Evolutionary conservation across 2,329 filamentous ascomycete genomes (phyloP).

Genomic region (Phaeosphaeria sp.): DNA sequence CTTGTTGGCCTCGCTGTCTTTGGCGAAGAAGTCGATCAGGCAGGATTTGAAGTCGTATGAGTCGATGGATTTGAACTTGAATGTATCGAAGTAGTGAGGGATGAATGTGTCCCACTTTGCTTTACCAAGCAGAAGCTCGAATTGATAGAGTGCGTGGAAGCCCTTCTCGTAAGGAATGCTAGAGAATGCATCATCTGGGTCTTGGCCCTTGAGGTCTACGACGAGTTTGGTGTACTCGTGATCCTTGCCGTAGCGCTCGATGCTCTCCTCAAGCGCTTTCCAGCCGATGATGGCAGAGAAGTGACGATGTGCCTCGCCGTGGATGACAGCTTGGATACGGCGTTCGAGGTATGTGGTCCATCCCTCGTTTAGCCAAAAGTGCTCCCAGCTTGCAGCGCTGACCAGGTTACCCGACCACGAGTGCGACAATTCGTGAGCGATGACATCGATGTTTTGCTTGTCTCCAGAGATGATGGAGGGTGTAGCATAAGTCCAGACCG

Average conservation of each 20-base stretch:
- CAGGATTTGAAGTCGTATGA: slow-evolving; percentile 94
- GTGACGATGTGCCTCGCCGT: slow-evolving; percentile 85
- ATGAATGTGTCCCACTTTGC: slow-evolving; percentile 95
- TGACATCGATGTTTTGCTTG: slow-evolving; percentile 89
- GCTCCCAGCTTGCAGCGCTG: slow-evolving; percentile 80
- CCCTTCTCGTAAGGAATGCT: slow-evolving; percentile 95
- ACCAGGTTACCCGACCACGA: slow-evolving; percentile 91
- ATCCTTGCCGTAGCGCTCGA: slow-evolving; percentile 78
- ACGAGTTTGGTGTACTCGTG: slow-evolving; percentile 95
- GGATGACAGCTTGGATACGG: slow-evolving; percentile 76
- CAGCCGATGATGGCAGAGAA: slow-evolving; percentile 97
- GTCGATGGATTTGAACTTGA: slow-evolving; percentile 85
- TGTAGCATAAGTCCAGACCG: slow-evolving; percentile 93
- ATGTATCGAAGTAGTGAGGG: slow-evolving; percentile 89
- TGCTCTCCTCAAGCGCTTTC: slow-evolving; percentile 84
- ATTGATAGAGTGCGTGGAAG: slow-evolving; percentile 89
- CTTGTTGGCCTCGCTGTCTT: slow-evolving; percentile 66
- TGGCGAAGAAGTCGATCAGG: slow-evolving; percentile 82
- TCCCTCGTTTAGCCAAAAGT: slow-evolving; percentile 76
- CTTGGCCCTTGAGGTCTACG: slow-evolving; percentile 84
- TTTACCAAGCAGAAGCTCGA: slow-evolving; percentile 84
- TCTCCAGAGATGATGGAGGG: slow-evolving; percentile 89
- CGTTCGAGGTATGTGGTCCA: slow-evolving; percentile 97
- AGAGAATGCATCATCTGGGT: slow-evolving; percentile 95
- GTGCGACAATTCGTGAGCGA: slow-evolving; percentile 81